Evolutionary conservation across 345 rosid species (phyloP), one percentile per base, ranked within the genome.

Genomic region (Carallia brachiata): DNA sequence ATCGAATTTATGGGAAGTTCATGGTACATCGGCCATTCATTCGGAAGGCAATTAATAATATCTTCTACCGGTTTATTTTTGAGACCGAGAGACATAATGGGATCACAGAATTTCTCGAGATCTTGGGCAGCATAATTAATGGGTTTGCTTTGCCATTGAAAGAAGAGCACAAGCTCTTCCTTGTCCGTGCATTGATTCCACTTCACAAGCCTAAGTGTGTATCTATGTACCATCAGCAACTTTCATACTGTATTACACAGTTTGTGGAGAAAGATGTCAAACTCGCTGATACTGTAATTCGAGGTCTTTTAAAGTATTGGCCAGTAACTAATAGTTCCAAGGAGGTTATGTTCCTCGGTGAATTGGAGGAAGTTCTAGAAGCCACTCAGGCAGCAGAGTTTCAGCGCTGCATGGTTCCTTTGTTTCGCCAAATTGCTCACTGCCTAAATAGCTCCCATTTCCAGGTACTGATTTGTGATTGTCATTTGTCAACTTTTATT

Each of bases 81-180:
- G 93, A 88, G 75, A 86, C 91, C 0, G 90, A 88, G 74, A 88
- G 79, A 73, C 89, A 86, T 61, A 88, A 86, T 40, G 93, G 96
- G 23, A 80, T 84, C 18, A 88, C 91, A 1, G 96, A 90, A 73
- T 70, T 90, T 79, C 88, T 90, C 52, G 96, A 90, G 87, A 86
- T 90, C 36, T 82, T 90, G 27, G 96, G 93, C 47, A 90, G 96
- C 75, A 85, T 90, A 71, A 88, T 88, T 63, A 88, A 90, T 48
- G 96, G 96, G 48, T 84, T 75, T 73, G 90, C 4, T 90, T 90
- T 5, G 85, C 82, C 55, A 89, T 85, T 34, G 69, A 90, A 90
- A 85, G 93, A 90, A 84, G 96, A 90, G 75, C 96, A 90, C 77
- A 90, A 90, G 66, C 88, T 90, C 27, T 90, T 90, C 78, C 85